Base-by-base conservation (phyloP, 805 yeast species). In the Yamadazyma scolyti region DNA sequence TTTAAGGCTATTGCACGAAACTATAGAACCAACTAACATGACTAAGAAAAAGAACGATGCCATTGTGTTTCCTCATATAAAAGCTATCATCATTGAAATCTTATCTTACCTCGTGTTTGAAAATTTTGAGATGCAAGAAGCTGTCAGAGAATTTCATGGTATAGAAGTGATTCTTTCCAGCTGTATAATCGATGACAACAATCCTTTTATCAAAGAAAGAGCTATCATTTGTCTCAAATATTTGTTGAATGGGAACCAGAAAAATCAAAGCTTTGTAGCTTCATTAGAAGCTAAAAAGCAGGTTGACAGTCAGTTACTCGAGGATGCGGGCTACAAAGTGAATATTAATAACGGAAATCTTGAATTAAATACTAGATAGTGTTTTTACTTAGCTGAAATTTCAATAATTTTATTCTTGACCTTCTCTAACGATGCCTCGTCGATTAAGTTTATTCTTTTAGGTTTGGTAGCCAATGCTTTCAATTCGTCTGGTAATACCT, bases 401-500 rank as follows among this genome's bases (percentile, higher is more conserved):
- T 80, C 84, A 34, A 79, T 75, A 37, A 93, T 85, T 27, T 82
- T 79, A 25, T 64, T 52, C 65, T 93, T 89, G 34, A 90, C 81
- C 42, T 77, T 71, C 50, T 79, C 81, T 39, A 82, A 66, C 40
- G 85, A 84, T 24, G 93, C 78, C 48, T 71, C 73, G 40, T 82
- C 86, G 27, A 88, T 73, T 36, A 75, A 68, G 39, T 71, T 75
- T 44, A 86, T 76, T 62, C 84, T 85, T 65, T 86, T 80, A 51
- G 83, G 82, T 58, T 85, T 68, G 6, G 71, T 52, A 28, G 83
- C 64, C 55, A 93, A 74, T 28, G 74, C 74, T 59, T 74, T 82
- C 61, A 93, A 75, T 61, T 87, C 96, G 17, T 71, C 85, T 22
- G 98, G 97, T 34, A 93, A 72, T 13, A 93, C 97, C 45, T 86